These are phyloP conservation scores for Ophiocordyceps australis DNA, from an alignment of 2,329 filamentous ascomycete species.

Conservation along the genomic window DNA sequence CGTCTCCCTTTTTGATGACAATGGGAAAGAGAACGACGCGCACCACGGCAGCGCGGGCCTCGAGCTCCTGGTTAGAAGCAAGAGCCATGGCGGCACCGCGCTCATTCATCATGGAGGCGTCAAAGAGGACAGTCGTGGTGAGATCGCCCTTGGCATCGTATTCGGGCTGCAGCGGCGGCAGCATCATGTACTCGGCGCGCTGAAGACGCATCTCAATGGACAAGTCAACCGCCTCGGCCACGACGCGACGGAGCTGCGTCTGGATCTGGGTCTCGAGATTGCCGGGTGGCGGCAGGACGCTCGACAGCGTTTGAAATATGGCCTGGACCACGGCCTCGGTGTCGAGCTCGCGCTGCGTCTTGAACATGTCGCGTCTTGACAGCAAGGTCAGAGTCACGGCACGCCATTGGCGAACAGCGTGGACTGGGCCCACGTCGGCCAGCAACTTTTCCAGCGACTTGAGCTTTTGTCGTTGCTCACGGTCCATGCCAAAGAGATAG, in stretches of 20 bases:
- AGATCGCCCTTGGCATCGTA: conserved; percentile 90
- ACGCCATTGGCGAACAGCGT: conserved; percentile 93
- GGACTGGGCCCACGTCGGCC: conserved; percentile 66
- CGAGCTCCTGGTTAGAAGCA: conserved; percentile 64
- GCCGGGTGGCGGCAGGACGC: conserved; percentile 71
- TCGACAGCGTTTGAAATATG: conserved; percentile 64
- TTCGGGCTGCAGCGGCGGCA: conserved; percentile 83
- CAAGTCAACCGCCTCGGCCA: conserved; percentile 74
- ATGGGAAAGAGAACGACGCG: conserved; percentile 90
- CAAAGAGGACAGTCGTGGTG: conserved; percentile 75
- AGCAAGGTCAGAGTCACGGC: conserved; percentile 86
- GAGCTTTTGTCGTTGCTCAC: conserved; percentile 92
- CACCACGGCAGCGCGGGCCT: conserved; percentile 59
- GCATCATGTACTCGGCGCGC: conserved; percentile 95
- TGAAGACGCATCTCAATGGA: conserved; percentile 96
- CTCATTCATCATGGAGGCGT: conserved; percentile 88
- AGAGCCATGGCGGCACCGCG: conserved; percentile 43
- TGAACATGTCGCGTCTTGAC: conserved; percentile 62
- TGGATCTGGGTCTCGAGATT: conserved; percentile 67
- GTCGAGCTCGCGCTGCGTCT: conserved; percentile 67
- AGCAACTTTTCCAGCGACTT: conserved; percentile 89
- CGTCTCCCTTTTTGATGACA: conserved; percentile 90
- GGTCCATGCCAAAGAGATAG: conserved; percentile 96
- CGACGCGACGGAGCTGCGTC: conserved; percentile 69
- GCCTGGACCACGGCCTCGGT: conserved; percentile 88